Conservation (phyloP, 164 flowering plant species). For the Nymphaea colorata region DNA sequence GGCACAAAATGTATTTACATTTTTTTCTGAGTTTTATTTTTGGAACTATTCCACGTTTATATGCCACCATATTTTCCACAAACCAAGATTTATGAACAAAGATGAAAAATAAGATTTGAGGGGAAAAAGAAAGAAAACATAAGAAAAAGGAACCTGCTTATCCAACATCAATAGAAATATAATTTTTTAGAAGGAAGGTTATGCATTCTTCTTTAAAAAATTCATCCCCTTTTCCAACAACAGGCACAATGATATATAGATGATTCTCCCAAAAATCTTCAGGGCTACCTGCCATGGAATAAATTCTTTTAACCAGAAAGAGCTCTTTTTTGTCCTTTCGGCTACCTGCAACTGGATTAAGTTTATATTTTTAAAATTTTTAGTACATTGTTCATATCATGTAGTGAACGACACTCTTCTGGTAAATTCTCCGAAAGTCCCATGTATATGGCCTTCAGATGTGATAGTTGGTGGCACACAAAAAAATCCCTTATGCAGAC, state of each 20-base stretch:
- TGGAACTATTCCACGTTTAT: not conserved
- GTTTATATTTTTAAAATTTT: not conserved
- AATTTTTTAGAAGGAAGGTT: not conserved
- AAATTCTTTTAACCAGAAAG: not conserved
- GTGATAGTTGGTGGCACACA: too few species aligned
- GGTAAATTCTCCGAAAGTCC: too few species aligned
- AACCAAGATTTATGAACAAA: not conserved
- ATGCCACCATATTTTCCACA: not conserved
- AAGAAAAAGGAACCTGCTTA: too few species aligned
- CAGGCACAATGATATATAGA: not conserved
- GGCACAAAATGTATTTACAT: not conserved
- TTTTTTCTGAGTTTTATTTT: not conserved
- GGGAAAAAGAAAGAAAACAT: not conserved
- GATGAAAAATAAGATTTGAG: not conserved
- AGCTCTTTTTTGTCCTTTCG: not conserved
- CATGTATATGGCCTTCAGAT: too few species aligned
- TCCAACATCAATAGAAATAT: too few species aligned
- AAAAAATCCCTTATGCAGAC: too few species aligned
- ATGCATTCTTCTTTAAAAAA: not conserved
- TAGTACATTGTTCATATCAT: too few species aligned
- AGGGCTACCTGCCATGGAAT: not conserved
- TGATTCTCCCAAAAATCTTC: not conserved
- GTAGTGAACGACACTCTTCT: too few species aligned
- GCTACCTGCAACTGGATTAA: not conserved
- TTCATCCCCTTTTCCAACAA: not conserved